Base-by-base conservation (phyloP, 2,329 filamentous ascomycete species). In the Aureobasidium leucospermi region DNA sequence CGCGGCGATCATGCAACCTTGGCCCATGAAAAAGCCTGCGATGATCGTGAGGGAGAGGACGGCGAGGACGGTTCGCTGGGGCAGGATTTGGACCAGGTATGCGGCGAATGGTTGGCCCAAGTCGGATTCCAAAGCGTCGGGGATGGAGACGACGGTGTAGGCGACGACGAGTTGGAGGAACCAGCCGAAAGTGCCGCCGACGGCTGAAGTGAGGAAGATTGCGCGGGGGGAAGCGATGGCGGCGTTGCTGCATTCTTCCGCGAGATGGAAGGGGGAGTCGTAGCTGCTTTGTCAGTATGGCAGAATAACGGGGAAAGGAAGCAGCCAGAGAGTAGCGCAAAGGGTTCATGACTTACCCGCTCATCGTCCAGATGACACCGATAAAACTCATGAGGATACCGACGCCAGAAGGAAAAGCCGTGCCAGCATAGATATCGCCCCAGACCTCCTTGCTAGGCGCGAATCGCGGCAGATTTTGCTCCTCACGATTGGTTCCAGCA, bases 221-320 rank as follows among this genome's bases (percentile, higher is more conserved):
- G 87, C 87, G 11, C 87, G 81, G 0, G 87, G 87, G 9, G 85
- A 82, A 32, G 87, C 86, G 47, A 89, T 73, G 64, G 82, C 84
- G 31, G 87, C 87, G 65, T 90, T 90, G 61, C 83, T 85, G 71
- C 87, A 90, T 71, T 90, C 87, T 68, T 90, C 87, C 3, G 84
- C 81, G n/a, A 90, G 72, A 72, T 90, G 87, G 70, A 89, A 89
- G 0, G 86, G 83, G 0, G 80, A 80, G 70, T 88, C 85, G 68
- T 87, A 88, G 42, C 85, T 84, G 19, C 19, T 19, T 19, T 19
- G 19, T 19, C 19, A 19, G 19, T 19, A 19, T 19, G 19, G 19
- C 19, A 19, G 19, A 19, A 19, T 19, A 19, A 19, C 19, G 19
- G 19, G 19, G 19, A 19, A 19, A 19, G 19, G 19, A 19, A 19